phyloP scores from a whole-genome alignment of 1,284 basidiomycete genomes.

The Xerocomus amazonicus region DNA sequence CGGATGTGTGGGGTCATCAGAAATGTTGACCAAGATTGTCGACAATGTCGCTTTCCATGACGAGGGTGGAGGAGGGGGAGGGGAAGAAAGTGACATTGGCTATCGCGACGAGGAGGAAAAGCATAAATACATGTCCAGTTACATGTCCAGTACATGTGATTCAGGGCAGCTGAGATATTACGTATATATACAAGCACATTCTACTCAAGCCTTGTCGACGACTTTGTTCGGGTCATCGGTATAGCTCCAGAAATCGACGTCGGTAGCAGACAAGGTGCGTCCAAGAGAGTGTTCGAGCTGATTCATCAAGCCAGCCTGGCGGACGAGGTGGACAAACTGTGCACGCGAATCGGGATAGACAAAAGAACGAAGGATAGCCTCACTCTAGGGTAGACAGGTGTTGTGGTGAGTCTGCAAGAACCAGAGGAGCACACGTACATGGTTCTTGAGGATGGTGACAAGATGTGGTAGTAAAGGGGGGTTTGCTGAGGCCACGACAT shows the following conservation, averaged over 20 bases:
- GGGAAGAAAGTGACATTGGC: neutral
- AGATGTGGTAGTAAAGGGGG: conserved; percentile 44
- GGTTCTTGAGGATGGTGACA: conserved; percentile 46
- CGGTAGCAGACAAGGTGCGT: conserved; percentile 30
- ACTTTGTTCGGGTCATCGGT: conserved; percentile 17
- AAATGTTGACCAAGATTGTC: neutral
- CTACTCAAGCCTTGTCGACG: neutral
- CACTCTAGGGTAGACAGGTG: conserved; percentile 39
- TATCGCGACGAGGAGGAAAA: neutral
- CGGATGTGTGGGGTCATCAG: conserved; percentile 41
- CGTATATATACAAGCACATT: neutral
- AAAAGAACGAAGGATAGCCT: conserved; percentile 53
- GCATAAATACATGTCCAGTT: conserved; percentile 4
- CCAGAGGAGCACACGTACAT: conserved; percentile 46
- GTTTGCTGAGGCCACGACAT: conserved; percentile 9
- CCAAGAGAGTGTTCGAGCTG: conserved; percentile 38
- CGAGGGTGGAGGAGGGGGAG: neutral
- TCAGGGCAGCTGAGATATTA: neutral
- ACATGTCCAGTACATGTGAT: conserved; percentile 15
- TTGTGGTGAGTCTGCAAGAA: conserved; percentile 4
- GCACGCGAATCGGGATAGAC: conserved; percentile 70
- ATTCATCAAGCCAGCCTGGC: conserved; percentile 41
- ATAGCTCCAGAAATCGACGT: conserved; percentile 57
- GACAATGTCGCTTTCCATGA: conserved; percentile 10
- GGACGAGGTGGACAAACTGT: conserved; percentile 52